Conservation (phyloP, 2,329 filamentous ascomycete species). For the Nemania sp. region DNA sequence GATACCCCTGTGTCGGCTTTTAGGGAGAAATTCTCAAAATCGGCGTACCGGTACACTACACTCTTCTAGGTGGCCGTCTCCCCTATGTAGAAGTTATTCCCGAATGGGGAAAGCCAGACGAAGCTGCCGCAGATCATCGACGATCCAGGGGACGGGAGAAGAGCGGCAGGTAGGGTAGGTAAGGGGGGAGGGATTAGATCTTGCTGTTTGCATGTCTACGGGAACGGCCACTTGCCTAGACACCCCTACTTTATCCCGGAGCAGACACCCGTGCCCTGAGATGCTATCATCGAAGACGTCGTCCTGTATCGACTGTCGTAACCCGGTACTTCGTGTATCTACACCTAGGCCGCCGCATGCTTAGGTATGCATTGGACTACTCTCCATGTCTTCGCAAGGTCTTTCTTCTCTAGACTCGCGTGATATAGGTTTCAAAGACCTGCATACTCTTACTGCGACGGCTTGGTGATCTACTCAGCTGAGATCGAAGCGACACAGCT, state of each 20-base stretch:
- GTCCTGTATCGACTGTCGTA: too few species aligned
- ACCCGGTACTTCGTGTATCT: too few species aligned
- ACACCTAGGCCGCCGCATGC: too few species aligned
- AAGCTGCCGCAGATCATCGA: not conserved
- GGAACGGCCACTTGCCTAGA: not conserved
- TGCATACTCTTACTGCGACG: not conserved
- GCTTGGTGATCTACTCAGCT: not conserved
- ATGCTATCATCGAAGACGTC: constrained; percentile 12
- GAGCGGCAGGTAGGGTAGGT: not conserved
- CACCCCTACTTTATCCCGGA: constrained; percentile 11
- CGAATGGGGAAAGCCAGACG: constrained; percentile 3
- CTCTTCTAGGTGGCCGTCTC: too few species aligned
- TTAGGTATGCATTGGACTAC: too few species aligned
- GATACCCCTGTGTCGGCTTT: too few species aligned
- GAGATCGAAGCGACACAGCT: not conserved
- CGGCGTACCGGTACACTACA: too few species aligned
- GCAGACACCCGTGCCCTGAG: constrained; percentile 13
- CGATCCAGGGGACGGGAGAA: not conserved
- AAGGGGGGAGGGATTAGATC: not conserved
- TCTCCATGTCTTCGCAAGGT: too few species aligned
- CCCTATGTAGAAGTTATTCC: too few species aligned
- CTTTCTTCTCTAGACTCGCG: not conserved
- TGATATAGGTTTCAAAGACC: constrained; percentile 9
- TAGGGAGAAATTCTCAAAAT: not conserved
- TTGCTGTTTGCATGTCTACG: constrained; percentile 15